phyloP scores from a whole-genome alignment of 2,329 filamentous ascomycete species.

The Ploettnerulaceae sp. region DNA sequence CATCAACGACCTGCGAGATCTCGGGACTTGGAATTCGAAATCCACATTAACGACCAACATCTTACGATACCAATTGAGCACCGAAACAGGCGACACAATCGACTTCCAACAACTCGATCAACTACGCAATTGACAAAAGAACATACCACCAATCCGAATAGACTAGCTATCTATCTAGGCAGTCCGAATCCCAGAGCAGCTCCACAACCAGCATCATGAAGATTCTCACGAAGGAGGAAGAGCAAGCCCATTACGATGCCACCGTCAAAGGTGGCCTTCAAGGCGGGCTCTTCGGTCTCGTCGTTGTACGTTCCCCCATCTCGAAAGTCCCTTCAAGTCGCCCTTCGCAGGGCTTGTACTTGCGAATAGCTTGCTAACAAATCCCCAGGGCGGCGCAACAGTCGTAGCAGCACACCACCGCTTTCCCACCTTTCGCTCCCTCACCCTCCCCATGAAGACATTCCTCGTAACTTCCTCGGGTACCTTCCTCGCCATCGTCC shows the following conservation, averaged over 20 bases:
- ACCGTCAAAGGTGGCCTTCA: slow-evolving; percentile 75
- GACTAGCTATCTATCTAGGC: background rate
- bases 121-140: background rate
- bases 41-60: too few relatives aligned
- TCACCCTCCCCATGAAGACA: slow-evolving; percentile 84
- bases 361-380: slow-evolving; percentile 6
- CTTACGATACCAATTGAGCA: too few relatives aligned
- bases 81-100: too few relatives aligned
- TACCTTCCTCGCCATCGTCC: slow-evolving; percentile 84
- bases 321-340: background rate
- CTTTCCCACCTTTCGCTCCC: slow-evolving; percentile 70
- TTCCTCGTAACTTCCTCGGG: slow-evolving; percentile 81
- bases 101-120: background rate
- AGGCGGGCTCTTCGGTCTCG: slow-evolving; percentile 66
- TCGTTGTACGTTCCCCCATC: slow-evolving; percentile 51
- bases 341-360: too few relatives aligned
- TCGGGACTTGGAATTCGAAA: too few relatives aligned
- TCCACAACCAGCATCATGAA: slow-evolving; percentile 59
- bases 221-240: slow-evolving; percentile 91
- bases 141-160: slow-evolving; percentile 1
- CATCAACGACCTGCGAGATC: too few relatives aligned
- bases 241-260: slow-evolving; percentile 73
- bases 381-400: slow-evolving; percentile 42
- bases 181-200: background rate
- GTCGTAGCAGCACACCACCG: slow-evolving; percentile 61